Evolutionary conservation across 2,329 filamentous ascomycete genomes (phyloP).

Genomic region (Knufia fluminis): DNA sequence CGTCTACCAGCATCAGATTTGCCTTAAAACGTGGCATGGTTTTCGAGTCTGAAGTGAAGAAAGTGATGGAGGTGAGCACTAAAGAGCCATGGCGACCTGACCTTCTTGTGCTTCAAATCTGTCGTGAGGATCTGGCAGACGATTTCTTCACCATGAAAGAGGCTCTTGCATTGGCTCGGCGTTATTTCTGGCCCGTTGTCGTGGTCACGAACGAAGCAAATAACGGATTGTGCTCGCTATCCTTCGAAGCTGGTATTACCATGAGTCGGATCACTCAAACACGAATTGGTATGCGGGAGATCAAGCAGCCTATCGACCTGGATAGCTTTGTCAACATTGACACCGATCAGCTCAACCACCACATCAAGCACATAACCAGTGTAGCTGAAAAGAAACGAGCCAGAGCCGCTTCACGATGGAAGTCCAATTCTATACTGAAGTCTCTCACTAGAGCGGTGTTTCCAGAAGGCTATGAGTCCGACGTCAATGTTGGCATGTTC

Average conservation of each 20-base stretch:
- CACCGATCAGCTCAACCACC: conserved; percentile 38
- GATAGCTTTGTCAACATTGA: conserved; percentile 40
- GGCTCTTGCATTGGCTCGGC: not conserved
- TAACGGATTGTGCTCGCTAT: not conserved
- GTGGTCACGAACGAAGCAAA: not conserved
- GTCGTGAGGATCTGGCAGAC: conserved; percentile 38
- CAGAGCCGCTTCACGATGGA: not conserved
- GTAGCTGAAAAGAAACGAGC: not conserved
- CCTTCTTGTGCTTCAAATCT: conserved; percentile 35
- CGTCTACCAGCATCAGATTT: conserved; percentile 29
- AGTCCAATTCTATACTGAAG: not conserved
- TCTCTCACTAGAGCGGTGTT: not conserved
- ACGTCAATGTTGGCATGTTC: not conserved
- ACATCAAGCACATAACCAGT: conserved; percentile 33
- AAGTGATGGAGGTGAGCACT: not conserved
- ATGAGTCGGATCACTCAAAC: conserved; percentile 22
- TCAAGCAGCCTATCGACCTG: conserved; percentile 38
- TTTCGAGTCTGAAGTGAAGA: not conserved
- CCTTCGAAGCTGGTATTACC: conserved; percentile 33
- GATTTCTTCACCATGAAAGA: conserved; percentile 33
- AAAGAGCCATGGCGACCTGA: conserved; percentile 19
- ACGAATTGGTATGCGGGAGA: not conserved
- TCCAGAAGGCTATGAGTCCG: not conserved
- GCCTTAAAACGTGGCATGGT: conserved; percentile 30
- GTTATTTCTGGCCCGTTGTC: conserved; percentile 6